Evolutionary conservation across 257 asterid genomes (phyloP).

Genomic region (Solanum medicagineum): DNA sequence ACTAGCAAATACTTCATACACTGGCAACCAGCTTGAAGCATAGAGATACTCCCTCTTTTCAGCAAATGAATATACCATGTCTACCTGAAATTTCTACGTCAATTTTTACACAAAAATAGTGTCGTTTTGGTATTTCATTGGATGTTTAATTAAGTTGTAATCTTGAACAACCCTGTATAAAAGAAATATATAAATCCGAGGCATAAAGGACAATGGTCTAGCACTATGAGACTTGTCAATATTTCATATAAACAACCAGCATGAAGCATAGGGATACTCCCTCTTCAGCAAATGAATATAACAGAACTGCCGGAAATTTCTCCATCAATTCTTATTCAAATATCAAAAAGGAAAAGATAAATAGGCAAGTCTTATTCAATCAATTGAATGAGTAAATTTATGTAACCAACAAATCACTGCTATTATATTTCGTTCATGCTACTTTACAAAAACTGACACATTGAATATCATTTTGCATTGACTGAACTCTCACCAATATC

Average conservation of each 20-base stretch:
- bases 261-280: neutral
- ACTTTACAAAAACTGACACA: neutral
- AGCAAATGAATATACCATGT: neutral
- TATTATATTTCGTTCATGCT: neutral
- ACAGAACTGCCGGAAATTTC: neutral
- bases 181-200: neutral
- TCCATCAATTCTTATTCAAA: neutral
- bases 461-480: neutral
- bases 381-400: neutral
- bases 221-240: neutral
- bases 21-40: neutral
- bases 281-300: neutral
- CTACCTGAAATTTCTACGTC: neutral
- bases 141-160: neutral
- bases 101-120: neutral
- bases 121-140: neutral
- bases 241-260: neutral
- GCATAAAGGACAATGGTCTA: neutral
- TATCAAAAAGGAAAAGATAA: neutral
- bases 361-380: neutral
- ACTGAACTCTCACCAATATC: neutral
- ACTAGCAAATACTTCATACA: neutral
- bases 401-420: neutral
- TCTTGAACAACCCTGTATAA: neutral
- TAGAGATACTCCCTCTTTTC: neutral